Percentiles rank a stretch among this genome's conserved stretches.
These are phyloP conservation scores for Elaphomyces granulatus DNA, from an alignment of 495 filamentous ascomycete genomes.

Conservation along the genomic window DNA sequence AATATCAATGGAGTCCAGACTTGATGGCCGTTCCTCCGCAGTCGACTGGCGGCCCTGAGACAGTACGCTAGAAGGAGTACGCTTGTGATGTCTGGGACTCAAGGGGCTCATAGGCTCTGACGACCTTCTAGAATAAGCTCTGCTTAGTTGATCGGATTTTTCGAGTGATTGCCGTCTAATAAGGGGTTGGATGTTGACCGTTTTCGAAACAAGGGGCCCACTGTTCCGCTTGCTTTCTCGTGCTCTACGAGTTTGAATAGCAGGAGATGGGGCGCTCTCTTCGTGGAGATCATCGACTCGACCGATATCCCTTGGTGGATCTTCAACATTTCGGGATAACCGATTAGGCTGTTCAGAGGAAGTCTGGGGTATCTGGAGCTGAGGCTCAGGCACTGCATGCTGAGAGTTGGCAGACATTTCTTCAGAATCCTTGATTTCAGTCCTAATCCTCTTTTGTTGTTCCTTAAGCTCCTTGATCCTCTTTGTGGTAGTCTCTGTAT, in stretches of 20 bases:
- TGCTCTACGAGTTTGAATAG: conserved; percentile 39
- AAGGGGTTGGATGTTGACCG: conserved; percentile 25
- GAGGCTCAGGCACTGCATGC: conserved; percentile 2
- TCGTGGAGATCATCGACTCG: conserved; percentile 21
- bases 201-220: conserved; percentile 30
- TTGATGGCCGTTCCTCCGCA: conserved; percentile 45
- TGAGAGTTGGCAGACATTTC: conserved; percentile 7
- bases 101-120: conserved; percentile 23
- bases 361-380: conserved; percentile 1
- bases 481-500: conserved; percentile 29
- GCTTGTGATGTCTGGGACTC: conserved; percentile 23
- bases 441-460: conserved; percentile 34
- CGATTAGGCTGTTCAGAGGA: conserved; percentile 12
- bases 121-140: conserved; percentile 22
- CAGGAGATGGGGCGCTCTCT: conserved; percentile 56
- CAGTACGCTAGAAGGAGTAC: conserved; percentile 23
- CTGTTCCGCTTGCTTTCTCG: conserved; percentile 36
- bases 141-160: conserved; percentile 22
- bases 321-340: conserved; percentile 12
- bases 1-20: conserved; percentile 75
- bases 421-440: conserved; percentile 19
- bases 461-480: conserved; percentile 39
- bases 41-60: conserved; percentile 18
- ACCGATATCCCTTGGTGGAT: conserved; percentile 5
- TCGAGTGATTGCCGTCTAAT: conserved; percentile 23